Conservation (phyloP, 2,329 filamentous ascomycete species). For the Thelonectria rubi region DNA sequence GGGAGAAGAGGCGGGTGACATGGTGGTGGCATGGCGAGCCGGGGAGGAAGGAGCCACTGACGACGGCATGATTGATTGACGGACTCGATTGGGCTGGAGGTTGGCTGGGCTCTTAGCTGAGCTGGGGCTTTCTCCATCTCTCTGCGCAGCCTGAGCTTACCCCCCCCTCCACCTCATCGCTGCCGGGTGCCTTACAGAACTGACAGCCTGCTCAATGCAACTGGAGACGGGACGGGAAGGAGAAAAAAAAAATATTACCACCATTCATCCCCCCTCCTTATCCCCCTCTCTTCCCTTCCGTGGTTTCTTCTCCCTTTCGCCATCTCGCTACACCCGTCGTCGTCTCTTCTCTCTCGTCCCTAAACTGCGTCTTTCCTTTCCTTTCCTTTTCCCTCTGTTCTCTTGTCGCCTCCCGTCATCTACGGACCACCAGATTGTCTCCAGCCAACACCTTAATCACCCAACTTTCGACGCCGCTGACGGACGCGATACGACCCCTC, state of each 20-base stretch:
- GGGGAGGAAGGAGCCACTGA: background rate
- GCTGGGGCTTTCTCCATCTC: too few species aligned
- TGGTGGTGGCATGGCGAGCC: background rate
- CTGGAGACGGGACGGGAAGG: background rate
- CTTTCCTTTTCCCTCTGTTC: slow-evolving; percentile 8
- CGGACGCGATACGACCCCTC: slow-evolving; percentile 23
- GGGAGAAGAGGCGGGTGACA: too few species aligned
- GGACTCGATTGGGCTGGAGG: background rate
- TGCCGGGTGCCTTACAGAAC: background rate
- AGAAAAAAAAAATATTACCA: slow-evolving; percentile 6
- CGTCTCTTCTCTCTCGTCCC: background rate
- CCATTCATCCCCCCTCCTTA: slow-evolving; percentile 1
- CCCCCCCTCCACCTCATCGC: too few species aligned
- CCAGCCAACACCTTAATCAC: slow-evolving; percentile 5
- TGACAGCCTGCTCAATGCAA: background rate
- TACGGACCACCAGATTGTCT: background rate
- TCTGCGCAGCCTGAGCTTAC: too few species aligned
- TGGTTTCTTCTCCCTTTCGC: background rate
- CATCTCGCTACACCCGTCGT: background rate
- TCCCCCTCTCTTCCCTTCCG: background rate
- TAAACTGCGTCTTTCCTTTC: background rate
- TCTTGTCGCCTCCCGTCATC: background rate
- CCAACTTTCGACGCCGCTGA: slow-evolving; percentile 7
- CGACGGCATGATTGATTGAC: background rate
- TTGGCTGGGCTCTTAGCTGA: background rate